A percentile compares a stretch with the other conserved stretches of the same genome.
These are phyloP conservation scores for Boletus vinaceobasis DNA, from an alignment of 768 basidiomycete genomes.

Conservation along the genomic window DNA sequence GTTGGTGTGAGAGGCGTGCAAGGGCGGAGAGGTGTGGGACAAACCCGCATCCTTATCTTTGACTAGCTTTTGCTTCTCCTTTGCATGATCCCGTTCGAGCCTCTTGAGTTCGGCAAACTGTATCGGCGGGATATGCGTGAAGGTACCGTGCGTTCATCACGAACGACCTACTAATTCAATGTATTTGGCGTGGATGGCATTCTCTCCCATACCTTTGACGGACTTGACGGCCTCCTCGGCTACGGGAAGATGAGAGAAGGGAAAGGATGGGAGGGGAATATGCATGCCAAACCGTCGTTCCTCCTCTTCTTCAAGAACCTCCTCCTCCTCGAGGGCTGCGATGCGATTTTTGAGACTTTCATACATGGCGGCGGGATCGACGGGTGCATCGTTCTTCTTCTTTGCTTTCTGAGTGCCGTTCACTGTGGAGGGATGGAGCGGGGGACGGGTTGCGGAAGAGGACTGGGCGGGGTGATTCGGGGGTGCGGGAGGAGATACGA, in stretches of 20 bases:
- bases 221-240: constrained; percentile 88
- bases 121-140: constrained; percentile 23
- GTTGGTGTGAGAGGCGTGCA: constrained; percentile 13
- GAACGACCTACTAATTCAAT: constrained; percentile 69
- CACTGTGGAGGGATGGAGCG: constrained; percentile 29
- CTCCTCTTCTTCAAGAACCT: constrained; percentile 84
- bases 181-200: constrained; percentile 80
- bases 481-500: constrained; percentile 31
- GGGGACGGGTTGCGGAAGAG: constrained; percentile 31
- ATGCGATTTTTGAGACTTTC: constrained; percentile 86
- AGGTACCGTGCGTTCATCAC: constrained; percentile 15
- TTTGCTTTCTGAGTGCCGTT: constrained; percentile 53
- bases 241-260: constrained; percentile 31
- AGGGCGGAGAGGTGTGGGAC: constrained; percentile 16
- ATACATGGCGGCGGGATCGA: constrained; percentile 85
- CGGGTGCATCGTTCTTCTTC: constrained; percentile 62
- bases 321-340: constrained; percentile 85
- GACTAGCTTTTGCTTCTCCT: constrained; percentile 85
- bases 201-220: constrained; percentile 79
- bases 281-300: constrained; percentile 70
- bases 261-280: background rate
- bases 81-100: constrained; percentile 83
- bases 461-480: constrained; percentile 37
- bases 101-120: constrained; percentile 89
- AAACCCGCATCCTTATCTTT: constrained; percentile 89